Base-by-base conservation (phyloP, 2,329 filamentous ascomycete species). In the Pseudopyrenochaeta lycopersici region DNA sequence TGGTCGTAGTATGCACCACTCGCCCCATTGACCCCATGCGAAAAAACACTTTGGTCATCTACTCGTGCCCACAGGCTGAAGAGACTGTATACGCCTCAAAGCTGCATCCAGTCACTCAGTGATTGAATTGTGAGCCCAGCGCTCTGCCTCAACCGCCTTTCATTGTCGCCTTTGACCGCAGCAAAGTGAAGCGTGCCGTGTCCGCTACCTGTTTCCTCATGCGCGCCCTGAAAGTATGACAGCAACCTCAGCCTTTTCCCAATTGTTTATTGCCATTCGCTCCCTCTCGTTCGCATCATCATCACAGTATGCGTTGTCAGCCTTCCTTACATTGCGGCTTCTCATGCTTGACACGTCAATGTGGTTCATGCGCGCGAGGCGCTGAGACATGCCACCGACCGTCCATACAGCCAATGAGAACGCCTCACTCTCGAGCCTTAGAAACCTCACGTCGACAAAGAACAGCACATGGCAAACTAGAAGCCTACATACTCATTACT, bases 331-430 rank as follows among this genome's bases (percentile, higher is more conserved):
- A 38, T 52, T 47, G 18, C 50, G 53, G 54, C 57, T 49, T 51
- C 52, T 54, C 47, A 21, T 39, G 41, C 29, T 54, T 71, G 70
- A 70, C 70, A 73, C 70, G 70, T 73, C 68, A 71, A 64, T 64
- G 46, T 58, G 56, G 68, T 72, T 73, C 70, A 72, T 70, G 68
- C 68, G 58, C 49, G 49, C 52, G 43, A 41, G 42, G 46, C 46
- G 49, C 51, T 47, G 50, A 35, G n/a, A n/a, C 21, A 27, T 15
- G 14, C 18, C 38, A 21, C 38, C 38, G 11, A 35, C 5, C 38
- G 9, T 12, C 38, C 17, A 10, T 11, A 12, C 21, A 11, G 23
- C 39, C 39, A 41, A 41, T 41, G 9, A 27, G 4, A 27, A 27
- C 23, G 9, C 23, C 23, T 9, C 23, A 27, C 23, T 9, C 23